Percentiles rank a stretch among this genome's conserved stretches.
Conservation (phyloP, 2,329 filamentous ascomycete species). For the Aspergillus tanneri region DNA sequence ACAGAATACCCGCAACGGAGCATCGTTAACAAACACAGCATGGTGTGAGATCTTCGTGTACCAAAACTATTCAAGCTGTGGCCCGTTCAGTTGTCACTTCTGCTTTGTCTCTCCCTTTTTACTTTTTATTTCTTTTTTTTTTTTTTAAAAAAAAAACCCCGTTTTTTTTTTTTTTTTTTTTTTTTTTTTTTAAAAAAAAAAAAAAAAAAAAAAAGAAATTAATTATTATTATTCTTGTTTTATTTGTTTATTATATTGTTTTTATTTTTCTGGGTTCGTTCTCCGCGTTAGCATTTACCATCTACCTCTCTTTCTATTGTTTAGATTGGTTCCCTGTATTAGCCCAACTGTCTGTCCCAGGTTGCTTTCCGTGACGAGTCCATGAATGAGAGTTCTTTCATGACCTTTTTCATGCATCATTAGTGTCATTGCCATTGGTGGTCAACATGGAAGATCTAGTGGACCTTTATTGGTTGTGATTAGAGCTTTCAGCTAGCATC, state of each 20-base stretch:
- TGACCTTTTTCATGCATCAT: conserved; percentile 14
- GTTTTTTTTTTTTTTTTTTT: conserved; percentile 7
- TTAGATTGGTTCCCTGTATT: conserved; percentile 16
- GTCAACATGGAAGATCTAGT: conserved; percentile 22
- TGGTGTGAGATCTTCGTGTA: conserved; percentile 19
- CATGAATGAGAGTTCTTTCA: conserved; percentile 12
- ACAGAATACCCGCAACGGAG: conserved; percentile 7
- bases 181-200: no score
- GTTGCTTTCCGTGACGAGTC: conserved; percentile 12
- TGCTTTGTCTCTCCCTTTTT: conserved; percentile 2
- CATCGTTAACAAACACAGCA: conserved; percentile 13
- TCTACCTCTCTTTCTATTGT: conserved; percentile 16
- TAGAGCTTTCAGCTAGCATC: conserved; percentile 17
- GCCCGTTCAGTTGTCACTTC: conserved; percentile 12
- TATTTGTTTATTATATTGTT: conserved; percentile 3
- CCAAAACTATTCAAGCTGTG: conserved; percentile 19
- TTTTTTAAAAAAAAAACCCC: background rate
- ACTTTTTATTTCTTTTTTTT: conserved; percentile 5
- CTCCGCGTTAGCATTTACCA: conserved; percentile 20
- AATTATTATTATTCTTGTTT: conserved; percentile 1
- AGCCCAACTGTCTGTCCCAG: conserved; percentile 16
- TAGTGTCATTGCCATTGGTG: conserved; percentile 15
- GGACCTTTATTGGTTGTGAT: conserved; percentile 21
- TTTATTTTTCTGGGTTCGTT: conserved; percentile 9
- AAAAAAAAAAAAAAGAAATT: no score